phyloP scores from a whole-genome alignment of 495 filamentous ascomycete species.

The Aspergillus biplanus region DNA sequence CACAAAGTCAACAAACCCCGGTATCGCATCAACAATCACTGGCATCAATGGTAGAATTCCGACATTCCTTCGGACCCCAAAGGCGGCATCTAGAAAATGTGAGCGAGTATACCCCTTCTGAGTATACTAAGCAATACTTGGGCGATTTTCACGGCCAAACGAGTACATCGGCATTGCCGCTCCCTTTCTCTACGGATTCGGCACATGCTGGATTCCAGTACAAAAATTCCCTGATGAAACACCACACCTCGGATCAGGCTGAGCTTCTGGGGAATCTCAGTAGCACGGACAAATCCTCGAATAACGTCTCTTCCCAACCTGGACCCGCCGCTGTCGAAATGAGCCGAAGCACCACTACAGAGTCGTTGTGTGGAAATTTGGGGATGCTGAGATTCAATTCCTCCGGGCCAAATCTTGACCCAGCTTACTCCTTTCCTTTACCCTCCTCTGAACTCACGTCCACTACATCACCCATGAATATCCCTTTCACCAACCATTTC shows the following conservation, averaged over 20 bases:
- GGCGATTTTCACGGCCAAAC: slow-evolving; percentile 33
- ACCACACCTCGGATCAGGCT: slow-evolving; percentile 21
- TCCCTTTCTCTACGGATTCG: slow-evolving; percentile 34
- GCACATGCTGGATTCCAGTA: slow-evolving; percentile 33
- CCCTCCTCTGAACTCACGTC: slow-evolving; percentile 40
- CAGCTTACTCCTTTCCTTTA: slow-evolving; percentile 35
- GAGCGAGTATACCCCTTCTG: slow-evolving; percentile 47
- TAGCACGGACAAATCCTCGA: slow-evolving; percentile 23
- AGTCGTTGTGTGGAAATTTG: slow-evolving; percentile 48
- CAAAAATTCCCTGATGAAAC: slow-evolving; percentile 23
- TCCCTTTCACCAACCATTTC: slow-evolving; percentile 31
- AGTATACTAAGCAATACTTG: slow-evolving; percentile 45
- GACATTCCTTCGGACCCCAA: slow-evolving; percentile 40
- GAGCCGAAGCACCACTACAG: slow-evolving; percentile 50
- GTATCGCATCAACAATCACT: slow-evolving; percentile 39
- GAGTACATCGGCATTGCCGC: slow-evolving; percentile 33
- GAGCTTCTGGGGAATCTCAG: slow-evolving; percentile 22
- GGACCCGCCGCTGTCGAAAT: slow-evolving; percentile 39
- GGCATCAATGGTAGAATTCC: slow-evolving; percentile 33
- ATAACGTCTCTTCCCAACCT: slow-evolving; percentile 27
- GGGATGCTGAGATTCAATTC: slow-evolving; percentile 50
- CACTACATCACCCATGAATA: slow-evolving; percentile 36
- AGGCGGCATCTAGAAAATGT: slow-evolving; percentile 42
- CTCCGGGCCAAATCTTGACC: slow-evolving; percentile 40
- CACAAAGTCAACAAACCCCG: slow-evolving; percentile 49